phyloP scores from a whole-genome alignment of 164 flowering plant species.

The Macadamia integrifolia region DNA sequence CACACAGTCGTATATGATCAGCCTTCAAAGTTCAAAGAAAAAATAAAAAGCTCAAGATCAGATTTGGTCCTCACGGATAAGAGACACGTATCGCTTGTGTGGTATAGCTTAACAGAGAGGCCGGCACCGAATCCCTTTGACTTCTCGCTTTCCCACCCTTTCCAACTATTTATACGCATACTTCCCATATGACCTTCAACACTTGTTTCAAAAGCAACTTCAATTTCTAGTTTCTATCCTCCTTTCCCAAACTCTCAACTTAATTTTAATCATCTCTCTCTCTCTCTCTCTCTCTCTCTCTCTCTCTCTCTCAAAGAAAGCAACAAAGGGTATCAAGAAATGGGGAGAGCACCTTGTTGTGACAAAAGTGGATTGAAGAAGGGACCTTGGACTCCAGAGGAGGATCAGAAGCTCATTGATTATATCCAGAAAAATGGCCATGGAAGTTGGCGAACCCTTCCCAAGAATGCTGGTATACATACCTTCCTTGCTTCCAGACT shows the following conservation, averaged over 20 bases:
- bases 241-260: not conserved
- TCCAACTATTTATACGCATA: not conserved
- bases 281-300: slow-evolving; percentile 1
- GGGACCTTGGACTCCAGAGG: no score
- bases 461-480: no score
- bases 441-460: no score
- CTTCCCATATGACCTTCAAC: not conserved
- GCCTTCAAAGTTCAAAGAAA: no score
- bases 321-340: not conserved
- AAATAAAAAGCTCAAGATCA: no score
- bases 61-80: not conserved
- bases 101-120: slow-evolving; percentile 15
- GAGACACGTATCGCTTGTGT: slow-evolving; percentile 32
- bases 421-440: no score
- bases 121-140: slow-evolving; percentile 27
- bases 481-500: no score
- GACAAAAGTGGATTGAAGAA: no score
- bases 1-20: no score
- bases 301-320: no score
- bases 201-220: no score
- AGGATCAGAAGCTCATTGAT: no score
- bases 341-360: not conserved
- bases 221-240: not conserved
- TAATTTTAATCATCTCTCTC: not conserved
- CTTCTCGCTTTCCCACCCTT: slow-evolving; percentile 5